Conservation (phyloP, 2,329 filamentous ascomycete genomes). For the Aspergillus fijiensis region DNA sequence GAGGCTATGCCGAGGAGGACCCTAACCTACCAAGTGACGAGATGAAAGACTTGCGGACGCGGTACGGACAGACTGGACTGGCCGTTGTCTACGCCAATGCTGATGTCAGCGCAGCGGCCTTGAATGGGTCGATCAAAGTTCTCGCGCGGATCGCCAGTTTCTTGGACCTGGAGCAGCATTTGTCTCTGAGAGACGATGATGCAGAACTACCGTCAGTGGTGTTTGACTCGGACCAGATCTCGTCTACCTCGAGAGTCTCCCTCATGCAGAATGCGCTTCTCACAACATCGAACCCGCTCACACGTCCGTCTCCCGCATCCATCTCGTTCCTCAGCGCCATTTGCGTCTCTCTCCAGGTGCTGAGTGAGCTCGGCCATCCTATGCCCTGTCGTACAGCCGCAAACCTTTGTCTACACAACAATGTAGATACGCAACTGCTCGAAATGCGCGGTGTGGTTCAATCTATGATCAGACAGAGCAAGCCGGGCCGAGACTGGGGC, state of each 20-base stretch:
- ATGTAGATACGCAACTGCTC: slow-evolving; percentile 52
- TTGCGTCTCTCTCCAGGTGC: slow-evolving; percentile 41
- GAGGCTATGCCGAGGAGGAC: slow-evolving; percentile 50
- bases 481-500: slow-evolving; percentile 50
- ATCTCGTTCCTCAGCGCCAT: slow-evolving; percentile 43
- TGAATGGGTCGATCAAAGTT: slow-evolving; percentile 52
- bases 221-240: slow-evolving; percentile 33
- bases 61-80: slow-evolving; percentile 60
- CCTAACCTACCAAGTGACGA: slow-evolving; percentile 46
- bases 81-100: slow-evolving; percentile 59
- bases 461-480: slow-evolving; percentile 44
- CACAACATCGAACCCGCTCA: slow-evolving; percentile 41
- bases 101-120: slow-evolving; percentile 43
- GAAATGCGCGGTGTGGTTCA: slow-evolving; percentile 56
- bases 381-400: slow-evolving; percentile 39
- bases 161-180: slow-evolving; percentile 50
- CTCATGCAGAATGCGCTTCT: slow-evolving; percentile 45
- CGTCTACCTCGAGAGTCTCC: slow-evolving; percentile 40
- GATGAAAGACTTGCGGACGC: slow-evolving; percentile 42
- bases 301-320: slow-evolving; percentile 38
- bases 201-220: slow-evolving; percentile 29
- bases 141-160: slow-evolving; percentile 53
- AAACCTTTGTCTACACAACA: slow-evolving; percentile 55
- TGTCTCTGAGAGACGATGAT: slow-evolving; percentile 26
- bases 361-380: slow-evolving; percentile 41